Percentiles rank a stretch among this genome's conserved stretches.
Conservation (phyloP, 306 rosid genomes). For the Rubus parviflorus region DNA sequence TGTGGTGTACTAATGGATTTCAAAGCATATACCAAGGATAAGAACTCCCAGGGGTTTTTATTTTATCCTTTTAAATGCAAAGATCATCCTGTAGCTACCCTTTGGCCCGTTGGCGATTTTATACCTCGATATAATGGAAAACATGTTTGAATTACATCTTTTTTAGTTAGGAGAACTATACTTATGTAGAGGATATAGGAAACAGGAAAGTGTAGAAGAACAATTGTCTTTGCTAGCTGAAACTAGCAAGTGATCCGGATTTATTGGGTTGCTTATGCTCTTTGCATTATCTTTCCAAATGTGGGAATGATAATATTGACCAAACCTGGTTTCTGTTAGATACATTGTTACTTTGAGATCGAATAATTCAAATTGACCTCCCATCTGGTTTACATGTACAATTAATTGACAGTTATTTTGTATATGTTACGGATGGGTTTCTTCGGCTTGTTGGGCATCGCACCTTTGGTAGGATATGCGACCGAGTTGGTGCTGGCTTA, state of each 20-base stretch:
- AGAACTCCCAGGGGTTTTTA: constrained; percentile 48
- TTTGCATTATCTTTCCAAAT: not conserved
- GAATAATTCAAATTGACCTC: constrained; percentile 3
- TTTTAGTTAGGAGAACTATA: constrained; percentile 16
- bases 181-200: not conserved
- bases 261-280: not conserved
- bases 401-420: constrained; percentile 24
- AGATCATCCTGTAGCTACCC: constrained; percentile 69
- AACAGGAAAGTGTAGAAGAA: constrained; percentile 2
- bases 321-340: constrained; percentile 6
- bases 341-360: constrained; percentile 1
- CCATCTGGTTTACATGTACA: constrained; percentile 4
- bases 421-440: constrained; percentile 55
- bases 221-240: not conserved
- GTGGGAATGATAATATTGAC: constrained; percentile 1
- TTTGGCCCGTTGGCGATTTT: constrained; percentile 74
- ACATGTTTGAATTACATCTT: constrained; percentile 47
- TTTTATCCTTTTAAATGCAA: constrained; percentile 57
- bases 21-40: constrained; percentile 24
- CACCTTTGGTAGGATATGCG: constrained; percentile 81
- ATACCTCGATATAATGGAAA: constrained; percentile 47
- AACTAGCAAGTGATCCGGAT: not conserved
- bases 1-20: constrained; percentile 32
- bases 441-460: constrained; percentile 59
- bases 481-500: constrained; percentile 42